A percentile compares a stretch with the other conserved stretches of the same genome.
Evolutionary conservation across 2,329 filamentous ascomycete species (phyloP).

Genomic region (Fusarium anguioides): DNA sequence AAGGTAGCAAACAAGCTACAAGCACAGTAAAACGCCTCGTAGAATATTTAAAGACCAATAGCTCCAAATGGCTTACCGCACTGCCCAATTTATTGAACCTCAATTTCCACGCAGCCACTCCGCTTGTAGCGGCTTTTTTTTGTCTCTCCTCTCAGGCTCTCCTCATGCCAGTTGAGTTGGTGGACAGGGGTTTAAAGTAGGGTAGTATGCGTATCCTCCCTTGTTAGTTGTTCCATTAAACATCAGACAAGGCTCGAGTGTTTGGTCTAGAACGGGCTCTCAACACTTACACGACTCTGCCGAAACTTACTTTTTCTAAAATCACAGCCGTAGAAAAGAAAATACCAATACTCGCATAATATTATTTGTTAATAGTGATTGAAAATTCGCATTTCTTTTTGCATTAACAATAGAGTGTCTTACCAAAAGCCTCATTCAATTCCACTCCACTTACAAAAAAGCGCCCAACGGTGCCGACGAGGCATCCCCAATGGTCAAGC

Average conservation of each 20-base stretch:
- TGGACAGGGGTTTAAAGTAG: constrained; percentile 4
- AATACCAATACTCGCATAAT: no score
- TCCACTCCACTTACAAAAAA: constrained; percentile 17
- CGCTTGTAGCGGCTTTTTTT: constrained; percentile 1
- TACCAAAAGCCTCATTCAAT: constrained; percentile 3
- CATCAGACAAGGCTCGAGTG: background rate
- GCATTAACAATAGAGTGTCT: background rate
- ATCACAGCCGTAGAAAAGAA: no score
- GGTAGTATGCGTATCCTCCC: background rate
- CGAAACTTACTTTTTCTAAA: background rate
- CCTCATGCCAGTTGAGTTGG: no score
- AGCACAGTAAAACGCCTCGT: constrained; percentile 5
- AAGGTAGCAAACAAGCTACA: background rate
- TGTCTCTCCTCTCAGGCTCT: no score
- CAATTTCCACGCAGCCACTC: background rate
- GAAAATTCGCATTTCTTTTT: background rate
- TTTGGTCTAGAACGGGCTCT: background rate
- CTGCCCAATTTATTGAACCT: background rate
- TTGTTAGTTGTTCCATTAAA: background rate
- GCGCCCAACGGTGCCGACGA: constrained; percentile 22
- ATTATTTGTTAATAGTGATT: background rate
- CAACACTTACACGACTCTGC: background rate
- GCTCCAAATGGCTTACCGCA: constrained; percentile 10
- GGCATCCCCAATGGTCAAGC: constrained; percentile 22
- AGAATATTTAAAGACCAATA: background rate